Base-by-base conservation (phyloP, 2,329 filamentous ascomycete species). In the Pestalotiopsis sp. region DNA sequence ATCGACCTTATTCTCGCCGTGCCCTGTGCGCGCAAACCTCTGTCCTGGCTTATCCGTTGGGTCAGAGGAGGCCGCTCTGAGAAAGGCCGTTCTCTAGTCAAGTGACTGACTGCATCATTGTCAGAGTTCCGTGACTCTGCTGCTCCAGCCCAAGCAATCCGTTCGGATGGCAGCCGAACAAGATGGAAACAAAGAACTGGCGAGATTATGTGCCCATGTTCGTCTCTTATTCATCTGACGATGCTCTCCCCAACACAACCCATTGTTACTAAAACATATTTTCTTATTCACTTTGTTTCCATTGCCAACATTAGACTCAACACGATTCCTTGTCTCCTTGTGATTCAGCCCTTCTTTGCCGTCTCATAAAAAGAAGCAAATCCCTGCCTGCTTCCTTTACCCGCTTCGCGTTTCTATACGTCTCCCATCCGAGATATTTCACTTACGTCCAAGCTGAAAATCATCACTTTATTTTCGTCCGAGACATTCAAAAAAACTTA, bases 21-120 rank as follows among this genome's bases (percentile, higher is more conserved):
- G 68, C 69, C 69, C 71, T 68, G 57, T 73, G 72, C 72, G 67
- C 68, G 67, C 68, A 69, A 67, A 68, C 68, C 68, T 41, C 70
- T 69, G 64, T 56, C 68, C 69, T 67, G 69, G 75, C 72, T 58
- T 4, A 71, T 77, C 71, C 72, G 75, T 76, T 77, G 76, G 76
- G 68, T 72, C 67, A 71, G 70, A 72, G 65, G n/a, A 57, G 36
- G 61, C 63, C 70, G 45, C 62, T 61, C 27, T 31, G 27, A 31
- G 27, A 31, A 31, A 31, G 27, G 2, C 27, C 27, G 27, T 7
- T 68, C 63, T 63, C 61, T 61, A 66, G 63, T 68, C 67, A 62
- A 52, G 23, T 58, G 64, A 57, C 39, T 66, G 49, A 57, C 39
- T 66, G 49, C 31, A 63, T 36, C 52, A 45, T 7, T 41, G 58